These are phyloP conservation scores for Hanseniaspora valbyensis DNA, from an alignment of 805 yeast species.

Conservation along the genomic window DNA sequence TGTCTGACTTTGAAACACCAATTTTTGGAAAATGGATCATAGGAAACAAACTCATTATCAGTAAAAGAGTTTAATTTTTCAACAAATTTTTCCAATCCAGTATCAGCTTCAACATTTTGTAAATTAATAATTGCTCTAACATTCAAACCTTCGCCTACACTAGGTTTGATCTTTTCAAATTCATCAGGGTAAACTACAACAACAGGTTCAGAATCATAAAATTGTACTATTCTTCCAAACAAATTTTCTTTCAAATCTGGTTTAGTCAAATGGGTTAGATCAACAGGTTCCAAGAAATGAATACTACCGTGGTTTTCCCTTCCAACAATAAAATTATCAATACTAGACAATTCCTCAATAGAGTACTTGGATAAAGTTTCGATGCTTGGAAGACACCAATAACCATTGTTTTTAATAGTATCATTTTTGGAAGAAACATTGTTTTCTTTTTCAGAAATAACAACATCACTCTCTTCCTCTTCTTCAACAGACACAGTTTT, in stretches of 20 bases:
- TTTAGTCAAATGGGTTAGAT: slow-evolving; percentile 42
- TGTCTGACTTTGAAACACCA: slow-evolving; percentile 83
- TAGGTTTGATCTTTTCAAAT: slow-evolving; percentile 36
- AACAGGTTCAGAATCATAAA: slow-evolving; percentile 35
- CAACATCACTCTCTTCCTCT: neutral
- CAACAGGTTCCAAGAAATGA: slow-evolving; percentile 57
- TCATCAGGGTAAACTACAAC: slow-evolving; percentile 55
- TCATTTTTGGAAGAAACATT: neutral
- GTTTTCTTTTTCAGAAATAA: neutral
- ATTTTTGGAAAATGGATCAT: slow-evolving; percentile 59
- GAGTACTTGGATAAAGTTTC: slow-evolving; percentile 37
- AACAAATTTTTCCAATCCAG: slow-evolving; percentile 36
- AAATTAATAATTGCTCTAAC: slow-evolving; percentile 66
- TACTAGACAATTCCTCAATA: slow-evolving; percentile 38
- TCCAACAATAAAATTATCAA: slow-evolving; percentile 58
- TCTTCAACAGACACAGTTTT: neutral
- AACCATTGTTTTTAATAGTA: slow-evolving; percentile 30
- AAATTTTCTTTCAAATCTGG: slow-evolving; percentile 27
- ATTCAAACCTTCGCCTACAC: slow-evolving; percentile 57
- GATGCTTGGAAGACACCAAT: slow-evolving; percentile 65
- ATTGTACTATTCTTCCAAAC: slow-evolving; percentile 36
- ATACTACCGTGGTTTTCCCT: slow-evolving; percentile 59
- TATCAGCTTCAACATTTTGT: slow-evolving; percentile 47
- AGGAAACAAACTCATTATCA: slow-evolving; percentile 73
- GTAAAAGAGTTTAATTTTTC: slow-evolving; percentile 40